Percentiles rank a stretch among this genome's conserved stretches.
Evolutionary conservation across 495 filamentous ascomycete species (phyloP).

Genomic region (Tuber calosporum): DNA sequence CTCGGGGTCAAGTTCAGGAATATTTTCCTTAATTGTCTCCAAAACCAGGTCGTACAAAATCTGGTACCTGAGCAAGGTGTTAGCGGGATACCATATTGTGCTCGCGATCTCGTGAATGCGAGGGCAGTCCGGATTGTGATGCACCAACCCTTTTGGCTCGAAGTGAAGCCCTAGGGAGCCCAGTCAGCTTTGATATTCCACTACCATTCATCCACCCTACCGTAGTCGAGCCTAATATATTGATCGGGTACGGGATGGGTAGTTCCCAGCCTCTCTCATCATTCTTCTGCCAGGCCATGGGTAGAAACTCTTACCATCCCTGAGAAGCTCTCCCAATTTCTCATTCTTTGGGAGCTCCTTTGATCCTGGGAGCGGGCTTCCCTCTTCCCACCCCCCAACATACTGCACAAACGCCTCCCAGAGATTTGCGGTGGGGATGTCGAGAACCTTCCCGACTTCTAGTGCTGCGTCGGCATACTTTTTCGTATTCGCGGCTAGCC

Average conservation of each 20-base stretch:
- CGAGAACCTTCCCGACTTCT: conserved; percentile 57
- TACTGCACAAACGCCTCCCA: conserved; percentile 66
- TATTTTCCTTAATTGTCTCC: conserved; percentile 49
- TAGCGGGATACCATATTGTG: not conserved
- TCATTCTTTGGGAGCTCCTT: conserved; percentile 48
- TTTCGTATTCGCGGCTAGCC: conserved; percentile 59
- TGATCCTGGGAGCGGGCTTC: conserved; percentile 51
- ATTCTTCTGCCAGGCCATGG: not conserved
- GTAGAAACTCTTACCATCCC: conserved; percentile 51
- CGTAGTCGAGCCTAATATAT: not conserved
- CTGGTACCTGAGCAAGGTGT: conserved; percentile 45
- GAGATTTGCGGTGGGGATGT: conserved; percentile 63
- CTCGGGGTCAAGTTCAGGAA: conserved; percentile 55
- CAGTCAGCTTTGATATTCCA: conserved; percentile 1
- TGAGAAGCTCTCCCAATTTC: conserved; percentile 50
- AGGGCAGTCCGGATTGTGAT: not conserved
- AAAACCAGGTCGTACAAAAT: conserved; percentile 54
- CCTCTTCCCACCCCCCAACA: conserved; percentile 59
- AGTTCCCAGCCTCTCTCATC: conserved; percentile 5
- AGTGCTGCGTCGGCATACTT: conserved; percentile 63
- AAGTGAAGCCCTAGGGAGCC: conserved; percentile 55
- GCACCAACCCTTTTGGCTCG: conserved; percentile 48
- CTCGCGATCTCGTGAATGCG: not conserved
- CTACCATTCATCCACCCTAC: not conserved
- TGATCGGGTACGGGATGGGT: not conserved